A percentile compares a stretch with the other conserved stretches of the same genome.
phyloP scores from a whole-genome alignment of 768 basidiomycete species.

The Scleroderma citrinum region DNA sequence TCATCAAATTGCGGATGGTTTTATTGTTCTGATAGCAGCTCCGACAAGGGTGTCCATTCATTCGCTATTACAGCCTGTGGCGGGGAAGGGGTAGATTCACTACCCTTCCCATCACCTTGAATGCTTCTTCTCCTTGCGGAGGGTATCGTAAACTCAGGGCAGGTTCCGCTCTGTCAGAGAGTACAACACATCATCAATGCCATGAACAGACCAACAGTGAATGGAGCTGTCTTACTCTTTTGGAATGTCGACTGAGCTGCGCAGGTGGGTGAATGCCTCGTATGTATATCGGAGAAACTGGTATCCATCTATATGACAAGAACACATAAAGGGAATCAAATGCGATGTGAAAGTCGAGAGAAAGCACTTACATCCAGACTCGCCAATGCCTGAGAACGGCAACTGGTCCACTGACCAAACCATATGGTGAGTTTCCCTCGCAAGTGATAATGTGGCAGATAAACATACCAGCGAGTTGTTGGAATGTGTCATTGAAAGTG shows the following conservation, averaged over 20 bases:
- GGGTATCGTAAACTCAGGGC: constrained; percentile 18
- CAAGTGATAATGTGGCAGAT: neutral
- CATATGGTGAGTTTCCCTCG: neutral
- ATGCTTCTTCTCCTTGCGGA: constrained; percentile 15
- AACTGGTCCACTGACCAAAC: constrained; percentile 31
- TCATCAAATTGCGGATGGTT: neutral
- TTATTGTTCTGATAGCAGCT: neutral
- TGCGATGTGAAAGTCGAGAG: neutral
- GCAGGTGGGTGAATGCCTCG: constrained; percentile 47
- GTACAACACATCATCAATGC: neutral
- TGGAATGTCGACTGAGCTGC: constrained; percentile 50
- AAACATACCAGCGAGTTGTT: constrained; percentile 42
- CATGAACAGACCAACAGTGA: neutral
- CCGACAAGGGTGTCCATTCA: neutral
- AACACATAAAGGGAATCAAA: neutral
- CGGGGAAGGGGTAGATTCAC: neutral
- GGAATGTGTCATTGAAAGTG: constrained; percentile 55
- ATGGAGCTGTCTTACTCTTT: constrained; percentile 37
- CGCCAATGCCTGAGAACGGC: constrained; percentile 53
- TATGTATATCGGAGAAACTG: constrained; percentile 50
- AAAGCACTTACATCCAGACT: constrained; percentile 52
- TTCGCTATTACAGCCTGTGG: neutral
- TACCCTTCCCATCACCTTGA: constrained; percentile 6
- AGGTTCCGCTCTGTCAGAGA: constrained; percentile 16
- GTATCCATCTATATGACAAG: constrained; percentile 40